Percentiles rank a stretch among this genome's conserved stretches.
phyloP scores from a whole-genome alignment of 1,139 yeast species.

The Diutina ranongensis region DNA sequence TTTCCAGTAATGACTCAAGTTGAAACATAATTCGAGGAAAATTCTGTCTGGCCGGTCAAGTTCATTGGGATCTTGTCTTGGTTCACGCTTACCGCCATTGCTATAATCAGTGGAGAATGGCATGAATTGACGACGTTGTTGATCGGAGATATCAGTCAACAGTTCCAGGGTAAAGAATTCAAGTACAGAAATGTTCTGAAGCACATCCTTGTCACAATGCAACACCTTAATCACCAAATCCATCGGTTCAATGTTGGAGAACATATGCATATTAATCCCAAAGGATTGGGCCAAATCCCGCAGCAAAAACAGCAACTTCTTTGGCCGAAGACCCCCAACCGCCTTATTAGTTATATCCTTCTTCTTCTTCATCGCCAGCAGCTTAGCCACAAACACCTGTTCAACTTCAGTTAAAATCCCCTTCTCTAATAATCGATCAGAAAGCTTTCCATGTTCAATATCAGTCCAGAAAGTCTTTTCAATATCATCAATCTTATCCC shows the following conservation, averaged over 20 bases:
- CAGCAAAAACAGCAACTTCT: constrained; percentile 52
- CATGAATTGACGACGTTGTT: constrained; percentile 49
- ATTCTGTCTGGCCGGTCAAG: constrained; percentile 76
- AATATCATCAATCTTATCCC: constrained; percentile 73
- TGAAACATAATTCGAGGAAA: constrained; percentile 58
- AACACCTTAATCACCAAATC: constrained; percentile 57
- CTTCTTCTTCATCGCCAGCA: constrained; percentile 22
- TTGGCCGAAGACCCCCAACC: constrained; percentile 5
- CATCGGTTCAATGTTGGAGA: constrained; percentile 48
- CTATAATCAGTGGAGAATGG: constrained; percentile 56
- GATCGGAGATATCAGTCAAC: constrained; percentile 59
- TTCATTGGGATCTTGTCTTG: constrained; percentile 24
- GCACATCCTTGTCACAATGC: constrained; percentile 58
- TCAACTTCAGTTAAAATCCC: constrained; percentile 80
- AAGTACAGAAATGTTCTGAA: constrained; percentile 58
- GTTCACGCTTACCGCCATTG: background rate
- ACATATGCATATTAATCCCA: constrained; percentile 85
- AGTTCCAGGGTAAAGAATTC: constrained; percentile 76
- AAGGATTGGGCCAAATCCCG: constrained; percentile 76
- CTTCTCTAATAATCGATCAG: constrained; percentile 44
- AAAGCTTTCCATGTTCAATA: constrained; percentile 33
- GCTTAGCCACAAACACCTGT: constrained; percentile 58
- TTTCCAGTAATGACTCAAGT: constrained; percentile 75
- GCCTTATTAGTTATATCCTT: constrained; percentile 10
- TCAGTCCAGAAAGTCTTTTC: constrained; percentile 78